Base-by-base conservation (phyloP, 805 yeast genomes). In the Metschnikowia peoriensis region DNA sequence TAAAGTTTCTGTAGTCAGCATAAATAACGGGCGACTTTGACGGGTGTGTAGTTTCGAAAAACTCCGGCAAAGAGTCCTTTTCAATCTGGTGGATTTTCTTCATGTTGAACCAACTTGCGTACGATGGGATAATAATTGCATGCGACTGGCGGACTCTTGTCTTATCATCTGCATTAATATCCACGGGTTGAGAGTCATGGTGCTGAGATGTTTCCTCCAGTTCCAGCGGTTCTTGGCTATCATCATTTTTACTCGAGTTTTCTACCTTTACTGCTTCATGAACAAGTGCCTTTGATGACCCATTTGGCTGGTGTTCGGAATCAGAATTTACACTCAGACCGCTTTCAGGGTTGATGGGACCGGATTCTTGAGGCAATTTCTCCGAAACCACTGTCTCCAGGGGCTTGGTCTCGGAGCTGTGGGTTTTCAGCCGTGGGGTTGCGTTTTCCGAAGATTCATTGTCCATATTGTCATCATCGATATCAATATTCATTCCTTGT, bases 111-210 rank as follows among this genome's bases (percentile, higher is more conserved):
- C 97, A 92, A 32, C 86, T 70, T 0, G 96, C 79, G 66, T 89
- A 92, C 0, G 97, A 89, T 6, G 97, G 97, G 28, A 91, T 76
- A 4, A 91, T 85, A 43, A 91, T 85, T 0, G 91, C 83, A 64
- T 90, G 96, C 0, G 96, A 83, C 70, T 92, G 97, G 51, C 70
- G 70, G 35, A 59, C 47, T n/a, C 63, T 50, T 6, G 62, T 47
- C 28, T 55, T 52, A 43, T 57, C 61, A 39, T 60, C 55, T 8
- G 57, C 58, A 29, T 56, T 50, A 39, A 54, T 40, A 38, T 56
- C 51, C n/a, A 54, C 47, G 7, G 51, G 49, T 38, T 41, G 47
- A n/a, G 49, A 14, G 40, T 45, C 44, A 14, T 44, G n/a, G n/a
- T n/a, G 44, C 35, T 43, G 47, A 32, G 42, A 14, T 15, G 15